Percentiles rank a stretch among this genome's conserved stretches.
Evolutionary conservation across 805 yeast species (phyloP).

Genomic region (Yamadazyma insecticola): DNA sequence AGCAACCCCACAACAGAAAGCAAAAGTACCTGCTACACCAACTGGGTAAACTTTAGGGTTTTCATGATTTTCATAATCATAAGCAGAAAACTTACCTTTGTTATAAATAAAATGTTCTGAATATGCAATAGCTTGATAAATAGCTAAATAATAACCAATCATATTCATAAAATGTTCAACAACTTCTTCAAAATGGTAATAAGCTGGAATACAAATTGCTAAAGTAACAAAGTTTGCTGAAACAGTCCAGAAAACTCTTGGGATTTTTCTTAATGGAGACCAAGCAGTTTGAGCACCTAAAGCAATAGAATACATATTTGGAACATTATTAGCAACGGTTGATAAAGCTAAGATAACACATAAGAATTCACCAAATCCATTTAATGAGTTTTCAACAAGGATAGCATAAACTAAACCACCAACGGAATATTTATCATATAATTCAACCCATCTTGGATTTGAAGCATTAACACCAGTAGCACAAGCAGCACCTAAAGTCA

Average conservation of each 20-base stretch:
- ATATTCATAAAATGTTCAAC: slow-evolving; percentile 87
- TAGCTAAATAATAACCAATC: slow-evolving; percentile 87
- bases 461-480: slow-evolving; percentile 56
- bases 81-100: slow-evolving; percentile 52
- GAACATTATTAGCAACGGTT: slow-evolving; percentile 87
- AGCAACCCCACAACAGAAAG: slow-evolving; percentile 76
- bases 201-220: slow-evolving; percentile 87
- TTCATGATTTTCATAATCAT: slow-evolving; percentile 60
- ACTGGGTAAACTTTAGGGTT: slow-evolving; percentile 58
- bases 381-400: slow-evolving; percentile 73
- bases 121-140: slow-evolving; percentile 70
- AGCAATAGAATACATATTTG: slow-evolving; percentile 89
- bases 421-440: slow-evolving; percentile 23
- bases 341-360: slow-evolving; percentile 81
- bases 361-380: slow-evolving; percentile 87
- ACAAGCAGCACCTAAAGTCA: slow-evolving; percentile 84
- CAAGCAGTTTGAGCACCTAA: slow-evolving; percentile 82
- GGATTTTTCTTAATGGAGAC: slow-evolving; percentile 68
- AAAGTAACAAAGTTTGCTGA: slow-evolving; percentile 70
- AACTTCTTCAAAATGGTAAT: slow-evolving; percentile 64
- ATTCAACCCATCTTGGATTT: slow-evolving; percentile 23
- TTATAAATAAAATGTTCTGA: slow-evolving; percentile 82
- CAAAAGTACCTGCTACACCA: slow-evolving; percentile 75
- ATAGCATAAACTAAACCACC: slow-evolving; percentile 81
- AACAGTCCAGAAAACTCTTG: slow-evolving; percentile 80